Conservation (phyloP, 495 filamentous ascomycete genomes). For the Penicillium cosmopolitanum region DNA sequence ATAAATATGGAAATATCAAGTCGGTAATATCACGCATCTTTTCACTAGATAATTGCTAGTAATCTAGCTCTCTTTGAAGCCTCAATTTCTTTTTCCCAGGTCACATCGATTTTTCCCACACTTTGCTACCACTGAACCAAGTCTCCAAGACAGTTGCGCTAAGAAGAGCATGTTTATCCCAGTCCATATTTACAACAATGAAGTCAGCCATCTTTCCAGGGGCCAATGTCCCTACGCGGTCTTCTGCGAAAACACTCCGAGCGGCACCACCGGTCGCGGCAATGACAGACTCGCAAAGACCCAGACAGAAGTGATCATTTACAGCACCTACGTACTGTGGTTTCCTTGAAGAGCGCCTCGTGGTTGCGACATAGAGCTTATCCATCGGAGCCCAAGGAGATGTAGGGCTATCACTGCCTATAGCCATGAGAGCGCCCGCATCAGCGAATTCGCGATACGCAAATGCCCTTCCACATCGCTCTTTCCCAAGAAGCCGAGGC, state of each 20-base stretch:
- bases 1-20: no score
- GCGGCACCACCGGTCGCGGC: conserved; percentile 60
- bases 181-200: conserved; percentile 60
- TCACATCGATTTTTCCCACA: conserved; percentile 43
- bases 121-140: conserved; percentile 56
- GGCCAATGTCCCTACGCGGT: conserved; percentile 50
- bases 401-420: conserved; percentile 65
- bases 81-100: no score
- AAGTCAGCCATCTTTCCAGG: conserved; percentile 60
- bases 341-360: conserved; percentile 56
- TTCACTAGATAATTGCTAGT: no score
- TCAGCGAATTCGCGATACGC: conserved; percentile 63
- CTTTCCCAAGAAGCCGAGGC: not conserved
- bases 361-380: conserved; percentile 64
- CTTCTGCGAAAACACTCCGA: conserved; percentile 61
- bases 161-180: conserved; percentile 52
- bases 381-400: conserved; percentile 58
- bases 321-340: conserved; percentile 47
- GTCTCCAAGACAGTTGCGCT: conserved; percentile 55
- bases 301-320: conserved; percentile 56
- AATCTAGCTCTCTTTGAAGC: no score
- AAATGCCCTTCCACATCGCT: conserved; percentile 58
- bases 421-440: conserved; percentile 53
- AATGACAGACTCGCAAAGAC: conserved; percentile 51
- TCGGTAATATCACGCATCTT: no score